Conservation (phyloP, 805 yeast species). For the Ogataea paraovalis region DNA sequence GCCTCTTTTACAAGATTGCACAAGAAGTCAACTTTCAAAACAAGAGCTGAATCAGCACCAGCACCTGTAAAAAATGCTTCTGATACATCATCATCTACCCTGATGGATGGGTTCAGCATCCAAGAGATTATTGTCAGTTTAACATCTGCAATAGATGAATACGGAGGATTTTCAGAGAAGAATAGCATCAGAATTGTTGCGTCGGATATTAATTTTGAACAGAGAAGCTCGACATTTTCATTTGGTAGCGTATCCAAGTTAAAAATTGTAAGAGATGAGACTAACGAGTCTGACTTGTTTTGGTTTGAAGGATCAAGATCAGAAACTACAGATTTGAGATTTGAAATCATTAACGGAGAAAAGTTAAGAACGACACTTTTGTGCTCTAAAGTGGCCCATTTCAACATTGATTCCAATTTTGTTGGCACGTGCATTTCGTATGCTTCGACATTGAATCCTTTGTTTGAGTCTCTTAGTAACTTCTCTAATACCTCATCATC, state of each 20-base stretch:
- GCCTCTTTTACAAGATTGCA: conserved; percentile 35
- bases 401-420: conserved; percentile 16
- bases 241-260: conserved; percentile 47
- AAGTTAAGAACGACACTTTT: conserved; percentile 35
- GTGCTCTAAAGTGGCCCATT: conserved; percentile 38
- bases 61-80: conserved; percentile 6
- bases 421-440: conserved; percentile 8
- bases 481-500: background rate
- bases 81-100: conserved; percentile 15
- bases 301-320: conserved; percentile 27
- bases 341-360: conserved; percentile 40
- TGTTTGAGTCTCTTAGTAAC: conserved; percentile 7
- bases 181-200: conserved; percentile 27
- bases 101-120: conserved; percentile 39
- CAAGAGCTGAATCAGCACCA: conserved; percentile 12
- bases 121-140: conserved; percentile 37
- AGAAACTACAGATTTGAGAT: conserved; percentile 46
- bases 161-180: conserved; percentile 41
- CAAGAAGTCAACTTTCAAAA: conserved; percentile 6
- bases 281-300: conserved; percentile 14
- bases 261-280: conserved; percentile 20
- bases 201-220: conserved; percentile 37
- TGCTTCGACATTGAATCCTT: conserved; percentile 11
- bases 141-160: conserved; percentile 39
- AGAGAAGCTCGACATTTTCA: conserved; percentile 37